These are phyloP conservation scores for Wickerhamiella shivajii DNA, from an alignment of 805 yeast genomes.

Conservation along the genomic window DNA sequence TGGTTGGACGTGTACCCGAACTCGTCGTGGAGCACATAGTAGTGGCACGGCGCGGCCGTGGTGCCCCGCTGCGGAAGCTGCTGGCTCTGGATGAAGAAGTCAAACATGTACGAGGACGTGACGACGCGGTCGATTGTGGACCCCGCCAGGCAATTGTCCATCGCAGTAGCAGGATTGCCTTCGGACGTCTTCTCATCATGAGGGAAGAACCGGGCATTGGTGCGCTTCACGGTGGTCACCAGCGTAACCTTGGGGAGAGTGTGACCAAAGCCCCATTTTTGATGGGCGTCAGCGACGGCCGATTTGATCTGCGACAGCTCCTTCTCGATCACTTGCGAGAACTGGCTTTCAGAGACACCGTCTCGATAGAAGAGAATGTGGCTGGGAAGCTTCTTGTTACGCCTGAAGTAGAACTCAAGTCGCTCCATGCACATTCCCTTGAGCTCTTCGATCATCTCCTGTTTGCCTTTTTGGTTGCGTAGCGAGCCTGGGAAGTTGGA, in stretches of 20 bases:
- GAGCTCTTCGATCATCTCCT: constrained; percentile 7
- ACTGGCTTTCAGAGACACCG: constrained; percentile 9
- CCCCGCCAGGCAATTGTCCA: constrained; percentile 7
- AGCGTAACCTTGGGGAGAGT: constrained; percentile 6
- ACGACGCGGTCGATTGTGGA: constrained; percentile 8
- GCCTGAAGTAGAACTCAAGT: constrained; percentile 1
- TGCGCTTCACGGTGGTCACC: constrained; percentile 7
- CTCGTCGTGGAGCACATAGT: constrained; percentile 7
- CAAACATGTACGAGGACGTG: constrained; percentile 8
- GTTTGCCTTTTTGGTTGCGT: constrained; percentile 7
- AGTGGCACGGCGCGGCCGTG: constrained; percentile 8
- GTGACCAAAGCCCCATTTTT: constrained; percentile 3
- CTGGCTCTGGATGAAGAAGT: constrained; percentile 7
- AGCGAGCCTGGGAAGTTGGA: constrained; percentile 8
- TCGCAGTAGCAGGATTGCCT: constrained; percentile 7
- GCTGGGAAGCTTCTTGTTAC: constrained; percentile 4
- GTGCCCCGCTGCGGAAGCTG: constrained; percentile 9
- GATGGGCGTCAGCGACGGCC: constrained; percentile 1
- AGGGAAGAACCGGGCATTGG: constrained; percentile 8
- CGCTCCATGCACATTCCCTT: constrained; percentile 6
- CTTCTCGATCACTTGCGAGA: constrained; percentile 6
- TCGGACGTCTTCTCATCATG: constrained; percentile 5
- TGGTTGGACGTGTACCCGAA: constrained; percentile 6
- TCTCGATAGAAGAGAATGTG: constrained; percentile 8
- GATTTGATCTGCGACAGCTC: constrained; percentile 7